Conservation (phyloP, 176 grass and related monocot species). For the Paspalum notatum region DNA sequence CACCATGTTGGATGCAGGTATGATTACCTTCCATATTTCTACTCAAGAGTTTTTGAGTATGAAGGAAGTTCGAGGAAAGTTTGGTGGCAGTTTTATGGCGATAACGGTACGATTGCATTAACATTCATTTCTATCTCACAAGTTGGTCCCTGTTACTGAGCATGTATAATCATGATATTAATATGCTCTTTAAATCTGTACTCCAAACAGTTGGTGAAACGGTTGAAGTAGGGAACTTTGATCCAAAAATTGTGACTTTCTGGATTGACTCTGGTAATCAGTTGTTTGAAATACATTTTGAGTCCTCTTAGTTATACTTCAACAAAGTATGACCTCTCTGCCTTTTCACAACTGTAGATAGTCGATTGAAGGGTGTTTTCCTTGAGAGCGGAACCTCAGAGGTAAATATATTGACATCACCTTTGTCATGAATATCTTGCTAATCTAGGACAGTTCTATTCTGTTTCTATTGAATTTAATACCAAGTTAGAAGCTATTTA, state of each 20-base stretch:
- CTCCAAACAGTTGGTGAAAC: slow-evolving; percentile 78
- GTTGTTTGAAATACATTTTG: slow-evolving; percentile 29
- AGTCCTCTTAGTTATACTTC: slow-evolving; percentile 11
- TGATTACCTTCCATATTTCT: slow-evolving; percentile 97
- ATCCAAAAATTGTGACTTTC: slow-evolving; percentile 82
- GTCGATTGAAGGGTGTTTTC: slow-evolving; percentile 87
- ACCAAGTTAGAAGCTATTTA: background rate
- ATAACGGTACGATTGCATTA: slow-evolving; percentile 63
- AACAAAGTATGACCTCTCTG: slow-evolving; percentile 9
- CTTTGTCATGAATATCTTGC: background rate
- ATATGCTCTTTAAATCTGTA: background rate
- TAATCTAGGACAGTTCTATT: background rate
- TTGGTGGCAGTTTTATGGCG: slow-evolving; percentile 99
- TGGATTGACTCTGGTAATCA: slow-evolving; percentile 87
- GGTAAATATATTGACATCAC: slow-evolving; percentile 46
- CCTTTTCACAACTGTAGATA: slow-evolving; percentile 55
- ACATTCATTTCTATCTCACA: slow-evolving; percentile 27
- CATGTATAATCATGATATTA: slow-evolving; percentile 9
- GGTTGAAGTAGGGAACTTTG: slow-evolving; percentile 89
- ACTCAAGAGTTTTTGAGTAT: slow-evolving; percentile 94
- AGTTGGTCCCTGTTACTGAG: background rate
- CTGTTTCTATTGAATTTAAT: background rate
- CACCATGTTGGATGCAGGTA: slow-evolving; percentile 58
- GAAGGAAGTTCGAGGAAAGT: slow-evolving; percentile 89
- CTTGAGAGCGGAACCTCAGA: slow-evolving; percentile 95